A percentile compares a stretch with the other conserved stretches of the same genome.
These are phyloP conservation scores for Aspergillus neoniger DNA, from an alignment of 2,329 filamentous ascomycete species.

Conservation along the genomic window DNA sequence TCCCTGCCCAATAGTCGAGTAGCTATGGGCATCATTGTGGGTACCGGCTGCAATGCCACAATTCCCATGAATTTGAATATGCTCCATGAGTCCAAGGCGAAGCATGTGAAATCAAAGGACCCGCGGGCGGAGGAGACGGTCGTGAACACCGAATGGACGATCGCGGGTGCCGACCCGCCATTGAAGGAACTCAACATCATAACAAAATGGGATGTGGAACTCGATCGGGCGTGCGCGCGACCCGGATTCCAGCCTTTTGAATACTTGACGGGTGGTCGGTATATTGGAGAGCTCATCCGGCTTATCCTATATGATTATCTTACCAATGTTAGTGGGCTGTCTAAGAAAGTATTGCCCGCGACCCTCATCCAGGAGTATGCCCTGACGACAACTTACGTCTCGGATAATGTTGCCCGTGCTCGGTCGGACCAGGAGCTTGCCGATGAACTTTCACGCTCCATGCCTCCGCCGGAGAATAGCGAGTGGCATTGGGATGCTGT, in stretches of 20 bases:
- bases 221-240: slow-evolving; percentile 67
- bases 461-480: slow-evolving; percentile 49
- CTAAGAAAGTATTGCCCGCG: slow-evolving; percentile 52
- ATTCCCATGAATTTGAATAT: slow-evolving; percentile 67
- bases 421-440: slow-evolving; percentile 52
- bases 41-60: slow-evolving; percentile 79
- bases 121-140: slow-evolving; percentile 65
- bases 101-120: slow-evolving; percentile 50
- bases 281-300: slow-evolving; percentile 74
- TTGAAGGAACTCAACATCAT: slow-evolving; percentile 62
- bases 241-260: slow-evolving; percentile 81
- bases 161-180: slow-evolving; percentile 71
- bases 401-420: slow-evolving; percentile 64
- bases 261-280: slow-evolving; percentile 79
- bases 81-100: slow-evolving; percentile 65
- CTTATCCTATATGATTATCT: slow-evolving; percentile 69
- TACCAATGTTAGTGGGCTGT: slow-evolving; percentile 45
- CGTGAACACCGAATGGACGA: slow-evolving; percentile 83
- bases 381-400: slow-evolving; percentile 71
- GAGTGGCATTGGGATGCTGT: slow-evolving; percentile 65
- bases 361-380: slow-evolving; percentile 61
- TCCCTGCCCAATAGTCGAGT: slow-evolving; percentile 64
- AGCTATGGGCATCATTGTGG: slow-evolving; percentile 78
- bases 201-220: slow-evolving; percentile 68
- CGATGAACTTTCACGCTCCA: slow-evolving; percentile 54